Percentiles rank a stretch among this genome's conserved stretches.
These are phyloP conservation scores for Pseudocercospora macadamiae DNA, from an alignment of 2,329 filamentous ascomycete genomes.

Conservation along the genomic window DNA sequence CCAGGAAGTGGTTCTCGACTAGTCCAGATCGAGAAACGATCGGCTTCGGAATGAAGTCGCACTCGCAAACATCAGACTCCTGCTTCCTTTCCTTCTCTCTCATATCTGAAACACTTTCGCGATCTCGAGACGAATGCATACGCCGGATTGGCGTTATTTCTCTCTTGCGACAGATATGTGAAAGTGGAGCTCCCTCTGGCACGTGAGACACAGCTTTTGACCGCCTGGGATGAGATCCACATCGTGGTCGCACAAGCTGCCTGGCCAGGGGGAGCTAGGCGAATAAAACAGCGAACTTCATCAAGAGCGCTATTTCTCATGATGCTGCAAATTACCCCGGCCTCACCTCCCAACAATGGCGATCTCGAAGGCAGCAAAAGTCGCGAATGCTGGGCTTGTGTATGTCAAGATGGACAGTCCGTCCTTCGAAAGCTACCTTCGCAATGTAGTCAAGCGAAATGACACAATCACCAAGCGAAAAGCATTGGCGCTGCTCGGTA, in stretches of 20 bases:
- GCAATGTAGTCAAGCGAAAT: too few relatives aligned
- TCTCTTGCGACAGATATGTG: too few relatives aligned
- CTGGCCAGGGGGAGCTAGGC: not conserved
- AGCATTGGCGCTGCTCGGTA: not conserved
- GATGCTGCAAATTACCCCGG: not conserved
- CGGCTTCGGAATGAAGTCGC: not conserved
- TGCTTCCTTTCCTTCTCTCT: not conserved
- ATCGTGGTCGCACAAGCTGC: not conserved
- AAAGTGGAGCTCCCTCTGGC: too few relatives aligned
- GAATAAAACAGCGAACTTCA: not conserved
- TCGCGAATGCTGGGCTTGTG: not conserved
- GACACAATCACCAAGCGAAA: not conserved
- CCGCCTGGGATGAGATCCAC: not conserved
- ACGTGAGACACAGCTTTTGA: too few relatives aligned
- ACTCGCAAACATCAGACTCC: not conserved
- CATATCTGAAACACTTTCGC: too few relatives aligned
- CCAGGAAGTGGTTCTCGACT: too few relatives aligned
- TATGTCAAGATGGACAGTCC: not conserved
- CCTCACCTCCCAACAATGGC: not conserved
- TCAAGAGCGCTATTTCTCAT: too few relatives aligned
- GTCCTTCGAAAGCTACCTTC: not conserved
- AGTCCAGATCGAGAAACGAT: not conserved
- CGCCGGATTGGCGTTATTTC: too few relatives aligned
- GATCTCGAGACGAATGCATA: too few relatives aligned
- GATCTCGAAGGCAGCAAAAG: not conserved